These are phyloP conservation scores for Cercospora janseana DNA, from an alignment of 2,329 filamentous ascomycete species.

Conservation along the genomic window DNA sequence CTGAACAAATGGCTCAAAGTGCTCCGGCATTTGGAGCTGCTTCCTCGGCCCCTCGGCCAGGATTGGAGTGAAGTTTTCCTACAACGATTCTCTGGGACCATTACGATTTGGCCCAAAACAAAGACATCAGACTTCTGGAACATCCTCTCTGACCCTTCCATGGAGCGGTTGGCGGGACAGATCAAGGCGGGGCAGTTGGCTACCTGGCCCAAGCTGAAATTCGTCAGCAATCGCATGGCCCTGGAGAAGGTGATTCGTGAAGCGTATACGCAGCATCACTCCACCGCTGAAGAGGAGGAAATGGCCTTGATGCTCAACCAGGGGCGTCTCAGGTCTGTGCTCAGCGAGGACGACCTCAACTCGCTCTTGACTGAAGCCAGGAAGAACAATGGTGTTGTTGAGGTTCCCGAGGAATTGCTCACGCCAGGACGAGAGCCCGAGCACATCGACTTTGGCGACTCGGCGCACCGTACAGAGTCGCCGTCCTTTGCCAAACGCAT, in stretches of 20 bases:
- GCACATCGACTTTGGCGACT: slow-evolving; percentile 16
- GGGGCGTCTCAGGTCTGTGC: slow-evolving; percentile 36
- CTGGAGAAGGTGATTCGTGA: slow-evolving; percentile 68
- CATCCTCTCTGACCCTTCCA: slow-evolving; percentile 80
- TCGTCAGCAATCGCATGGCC: slow-evolving; percentile 81
- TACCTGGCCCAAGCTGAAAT: slow-evolving; percentile 87
- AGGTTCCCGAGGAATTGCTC: slow-evolving; percentile 29
- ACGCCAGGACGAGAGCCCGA: slow-evolving; percentile 24
- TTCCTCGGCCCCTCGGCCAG: slow-evolving; percentile 85
- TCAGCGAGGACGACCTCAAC: slow-evolving; percentile 50
- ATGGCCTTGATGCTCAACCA: slow-evolving; percentile 29
- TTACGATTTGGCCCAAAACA: slow-evolving; percentile 93
- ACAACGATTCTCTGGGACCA: slow-evolving; percentile 88
- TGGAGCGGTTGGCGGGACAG: slow-evolving; percentile 77
- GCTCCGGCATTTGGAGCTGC: slow-evolving; percentile 82
- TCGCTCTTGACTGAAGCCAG: slow-evolving; percentile 41
- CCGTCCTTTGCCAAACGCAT: slow-evolving; percentile 36
- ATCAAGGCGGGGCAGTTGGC: slow-evolving; percentile 85
- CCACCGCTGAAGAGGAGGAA: slow-evolving; percentile 31
- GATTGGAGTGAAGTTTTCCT: slow-evolving; percentile 98
- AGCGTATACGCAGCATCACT: slow-evolving; percentile 49
- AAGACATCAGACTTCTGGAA: slow-evolving; percentile 75
- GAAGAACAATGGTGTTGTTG: slow-evolving; percentile 32
- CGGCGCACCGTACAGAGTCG: slow-evolving; percentile 26
- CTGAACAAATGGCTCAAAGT: slow-evolving; percentile 98